Evolutionary conservation across 2,329 filamentous ascomycete genomes (phyloP).

Genomic region (Tolypocladium endophyticum): DNA sequence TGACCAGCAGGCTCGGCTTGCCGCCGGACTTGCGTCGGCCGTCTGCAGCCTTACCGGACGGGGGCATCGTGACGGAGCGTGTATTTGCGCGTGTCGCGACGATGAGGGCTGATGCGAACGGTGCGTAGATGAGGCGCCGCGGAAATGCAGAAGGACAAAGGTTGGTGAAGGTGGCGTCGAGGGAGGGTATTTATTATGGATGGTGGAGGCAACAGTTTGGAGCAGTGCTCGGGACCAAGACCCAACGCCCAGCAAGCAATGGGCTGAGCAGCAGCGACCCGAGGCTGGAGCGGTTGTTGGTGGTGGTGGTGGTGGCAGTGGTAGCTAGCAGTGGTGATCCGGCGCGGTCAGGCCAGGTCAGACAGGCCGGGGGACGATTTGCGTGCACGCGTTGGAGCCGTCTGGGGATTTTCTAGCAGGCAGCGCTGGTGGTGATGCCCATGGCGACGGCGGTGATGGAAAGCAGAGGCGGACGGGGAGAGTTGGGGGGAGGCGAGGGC

Average conservation of each 20-base stretch:
- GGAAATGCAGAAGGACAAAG: conserved; percentile 2
- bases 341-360: conserved; percentile 9
- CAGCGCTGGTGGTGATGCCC: conserved; percentile 1
- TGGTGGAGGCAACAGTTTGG: background rate
- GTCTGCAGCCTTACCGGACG: conserved; percentile 20
- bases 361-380: conserved; percentile 1
- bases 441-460: conserved; percentile 16
- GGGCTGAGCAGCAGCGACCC: background rate
- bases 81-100: background rate
- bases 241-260: background rate
- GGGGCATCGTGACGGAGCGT: conserved; percentile 18
- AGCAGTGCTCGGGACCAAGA: background rate
- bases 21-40: conserved; percentile 26
- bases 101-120: conserved; percentile 3
- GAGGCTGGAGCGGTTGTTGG: background rate
- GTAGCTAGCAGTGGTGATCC: conserved; percentile 8
- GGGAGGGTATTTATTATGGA: background rate
- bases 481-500: conserved; percentile 13
- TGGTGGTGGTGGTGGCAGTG: conserved; percentile 3
- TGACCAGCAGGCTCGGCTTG: conserved; percentile 33
- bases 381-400: background rate
- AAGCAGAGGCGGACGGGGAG: conserved; percentile 8
- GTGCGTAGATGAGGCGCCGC: background rate
- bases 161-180: background rate
- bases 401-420: background rate